Conservation (phyloP, 371 early-diverging fungal genomes). For the Globomyces sp. region DNA sequence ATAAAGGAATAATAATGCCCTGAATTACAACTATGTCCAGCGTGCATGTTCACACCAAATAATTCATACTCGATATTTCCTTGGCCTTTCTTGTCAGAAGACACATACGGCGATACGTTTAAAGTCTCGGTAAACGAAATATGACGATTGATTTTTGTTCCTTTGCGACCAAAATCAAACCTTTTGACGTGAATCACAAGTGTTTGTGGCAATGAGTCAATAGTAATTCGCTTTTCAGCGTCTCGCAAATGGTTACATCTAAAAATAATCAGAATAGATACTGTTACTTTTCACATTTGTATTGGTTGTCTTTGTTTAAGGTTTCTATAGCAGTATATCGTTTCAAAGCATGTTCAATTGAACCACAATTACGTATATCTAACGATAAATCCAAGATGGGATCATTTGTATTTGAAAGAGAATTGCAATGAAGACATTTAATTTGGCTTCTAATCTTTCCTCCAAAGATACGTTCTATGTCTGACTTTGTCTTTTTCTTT, state of each 20-base stretch:
- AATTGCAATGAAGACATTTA: slow-evolving; percentile 70
- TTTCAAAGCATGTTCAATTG: slow-evolving; percentile 64
- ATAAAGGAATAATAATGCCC: slow-evolving; percentile 85
- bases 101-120: slow-evolving; percentile 37
- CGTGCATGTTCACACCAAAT: slow-evolving; percentile 76
- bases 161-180: slow-evolving; percentile 52
- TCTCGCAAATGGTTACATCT: slow-evolving; percentile 67
- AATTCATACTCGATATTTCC: slow-evolving; percentile 41
- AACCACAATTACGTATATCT: slow-evolving; percentile 63
- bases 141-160: slow-evolving; percentile 60
- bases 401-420: slow-evolving; percentile 73
- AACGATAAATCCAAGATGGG: slow-evolving; percentile 76
- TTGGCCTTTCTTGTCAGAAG: neutral
- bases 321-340: slow-evolving; percentile 66
- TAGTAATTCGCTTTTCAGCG: slow-evolving; percentile 77
- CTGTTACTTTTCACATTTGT: slow-evolving; percentile 61
- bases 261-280: neutral
- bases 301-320: slow-evolving; percentile 59
- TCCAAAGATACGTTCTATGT: slow-evolving; percentile 63
- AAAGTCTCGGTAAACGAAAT: slow-evolving; percentile 47
- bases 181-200: slow-evolving; percentile 77
- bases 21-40: slow-evolving; percentile 68
- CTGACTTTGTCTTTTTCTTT: slow-evolving; percentile 10
- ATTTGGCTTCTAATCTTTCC: slow-evolving; percentile 78
- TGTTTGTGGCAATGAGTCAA: slow-evolving; percentile 64